phyloP scores from a whole-genome alignment of 176 grass and related monocot species.

The Triticum dicoccoides region DNA sequence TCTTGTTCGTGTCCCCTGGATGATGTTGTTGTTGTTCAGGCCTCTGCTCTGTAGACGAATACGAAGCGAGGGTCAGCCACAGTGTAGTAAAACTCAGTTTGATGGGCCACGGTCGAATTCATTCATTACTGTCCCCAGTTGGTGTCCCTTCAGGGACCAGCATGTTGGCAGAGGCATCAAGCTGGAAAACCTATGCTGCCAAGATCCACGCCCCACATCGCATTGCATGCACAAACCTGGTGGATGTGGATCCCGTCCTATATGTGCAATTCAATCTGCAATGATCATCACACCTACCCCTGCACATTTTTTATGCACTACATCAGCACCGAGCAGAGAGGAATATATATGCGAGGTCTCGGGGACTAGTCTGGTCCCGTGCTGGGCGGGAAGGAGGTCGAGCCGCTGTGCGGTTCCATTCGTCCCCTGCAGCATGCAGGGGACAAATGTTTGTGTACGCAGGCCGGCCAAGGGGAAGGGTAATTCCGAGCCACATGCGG shows the following conservation, averaged over 20 bases:
- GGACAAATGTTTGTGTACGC: background rate
- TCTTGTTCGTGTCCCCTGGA: background rate
- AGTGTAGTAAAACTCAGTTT: too few relatives aligned
- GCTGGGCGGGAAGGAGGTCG: too few relatives aligned
- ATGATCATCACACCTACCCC: background rate
- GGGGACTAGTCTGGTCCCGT: too few relatives aligned
- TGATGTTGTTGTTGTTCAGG: background rate
- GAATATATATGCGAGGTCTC: too few relatives aligned
- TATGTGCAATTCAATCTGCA: background rate
- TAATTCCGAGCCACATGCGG: constrained; percentile 7
- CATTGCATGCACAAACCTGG: background rate
- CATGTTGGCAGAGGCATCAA: too few relatives aligned
- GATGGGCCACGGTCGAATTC: background rate
- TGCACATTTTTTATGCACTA: too few relatives aligned
- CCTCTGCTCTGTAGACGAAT: too few relatives aligned
- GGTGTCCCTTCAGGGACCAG: background rate
- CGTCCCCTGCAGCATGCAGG: background rate
- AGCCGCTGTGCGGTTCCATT: background rate
- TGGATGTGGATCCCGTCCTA: background rate
- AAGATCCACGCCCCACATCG: background rate
- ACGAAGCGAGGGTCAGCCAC: too few relatives aligned
- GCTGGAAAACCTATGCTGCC: background rate
- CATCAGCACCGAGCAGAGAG: too few relatives aligned
- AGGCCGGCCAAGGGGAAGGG: too few relatives aligned
- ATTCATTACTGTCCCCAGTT: background rate